Base-by-base conservation (phyloP, 306 rosid species). In the Cucurbita maxima region DNA sequence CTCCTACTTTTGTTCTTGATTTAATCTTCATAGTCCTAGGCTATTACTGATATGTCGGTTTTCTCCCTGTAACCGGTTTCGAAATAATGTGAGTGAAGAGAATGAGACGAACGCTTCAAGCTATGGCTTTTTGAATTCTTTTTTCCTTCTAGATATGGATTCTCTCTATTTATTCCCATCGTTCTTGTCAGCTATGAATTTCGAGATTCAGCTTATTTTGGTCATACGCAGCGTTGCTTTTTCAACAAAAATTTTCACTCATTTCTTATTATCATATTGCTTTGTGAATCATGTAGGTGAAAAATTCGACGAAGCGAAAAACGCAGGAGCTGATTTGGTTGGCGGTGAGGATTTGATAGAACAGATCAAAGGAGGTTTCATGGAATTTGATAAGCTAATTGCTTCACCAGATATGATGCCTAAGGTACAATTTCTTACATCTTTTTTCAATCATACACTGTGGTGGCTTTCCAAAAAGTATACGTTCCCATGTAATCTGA, bases 361-460 rank as follows among this genome's bases (percentile, higher is more conserved):
- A 84, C 95, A 95, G 84, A 95, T 95, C 63, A 95, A 85, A 87
- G 92, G 88, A 77, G 99, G 99, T 47, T 95, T 89, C 83, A 95
- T 95, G 99, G 96, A 95, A n/a, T 95, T 95, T 75, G 99, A 95
- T 78, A 95, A 95, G 84, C 79, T 95, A 61, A 95, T 95, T 83
- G 97, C 99, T 80, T 95, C 99, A 44, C 99, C 99, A 47, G 99
- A 95, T 82, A 90, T 94, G 98, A 94, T 94, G 98, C 96, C 98
- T 19, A 94, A 94, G 98, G 98, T 90, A 85, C 77, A 78, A 68
- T 80, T 83, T 83, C 79, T 68, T 72, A 54, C 77, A 52, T 76
- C 71, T 79, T 57, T 70, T 83, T 72, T 55, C 75, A 57, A 38
- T 79, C 47, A 73, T n/a, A 22, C 10, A 30, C 45, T 48, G 8